Evolutionary conservation across 225 moss, liverwort and hornwort species (phyloP).

Genomic region (Sphagnum contortum): DNA sequence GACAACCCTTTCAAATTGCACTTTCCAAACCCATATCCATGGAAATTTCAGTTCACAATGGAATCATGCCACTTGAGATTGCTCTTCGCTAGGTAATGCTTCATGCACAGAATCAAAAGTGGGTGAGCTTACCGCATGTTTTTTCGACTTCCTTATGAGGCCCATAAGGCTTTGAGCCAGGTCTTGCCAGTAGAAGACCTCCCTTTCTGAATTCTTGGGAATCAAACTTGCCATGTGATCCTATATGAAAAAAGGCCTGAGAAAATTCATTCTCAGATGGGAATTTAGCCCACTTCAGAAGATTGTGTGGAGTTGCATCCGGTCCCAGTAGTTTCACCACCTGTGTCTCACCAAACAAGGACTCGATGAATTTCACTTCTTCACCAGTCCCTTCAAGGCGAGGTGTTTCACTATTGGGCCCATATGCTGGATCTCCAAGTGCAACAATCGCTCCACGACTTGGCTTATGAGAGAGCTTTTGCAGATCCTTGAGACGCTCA

Average conservation of each 20-base stretch:
- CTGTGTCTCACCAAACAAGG: conserved; percentile 5
- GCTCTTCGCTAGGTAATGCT: too few relatives aligned
- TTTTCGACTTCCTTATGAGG: too few relatives aligned
- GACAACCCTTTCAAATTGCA: too few relatives aligned
- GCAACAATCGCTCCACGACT: conserved; percentile 10
- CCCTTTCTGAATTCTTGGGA: neutral
- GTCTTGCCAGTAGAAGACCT: conserved; percentile 8
- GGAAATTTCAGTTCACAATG: too few relatives aligned
- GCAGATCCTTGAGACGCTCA: conserved; percentile 13
- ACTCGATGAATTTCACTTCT: conserved; percentile 7
- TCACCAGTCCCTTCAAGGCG: neutral
- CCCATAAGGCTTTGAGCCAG: too few relatives aligned
- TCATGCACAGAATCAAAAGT: too few relatives aligned
- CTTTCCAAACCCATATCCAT: too few relatives aligned
- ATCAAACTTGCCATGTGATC: conserved; percentile 11
- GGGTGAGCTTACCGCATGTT: too few relatives aligned
- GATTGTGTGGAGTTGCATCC: conserved; percentile 9
- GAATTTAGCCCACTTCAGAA: conserved; percentile 3
- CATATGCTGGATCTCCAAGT: conserved; percentile 15
- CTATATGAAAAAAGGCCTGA: conserved; percentile 19
- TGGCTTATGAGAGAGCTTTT: neutral
- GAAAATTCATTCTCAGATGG: conserved; percentile 8
- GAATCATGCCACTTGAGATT: too few relatives aligned
- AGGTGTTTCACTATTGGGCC: too few relatives aligned
- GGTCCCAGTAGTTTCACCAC: neutral